phyloP scores from a whole-genome alignment of 768 basidiomycete genomes.

The Kwoniella dendrophila region DNA sequence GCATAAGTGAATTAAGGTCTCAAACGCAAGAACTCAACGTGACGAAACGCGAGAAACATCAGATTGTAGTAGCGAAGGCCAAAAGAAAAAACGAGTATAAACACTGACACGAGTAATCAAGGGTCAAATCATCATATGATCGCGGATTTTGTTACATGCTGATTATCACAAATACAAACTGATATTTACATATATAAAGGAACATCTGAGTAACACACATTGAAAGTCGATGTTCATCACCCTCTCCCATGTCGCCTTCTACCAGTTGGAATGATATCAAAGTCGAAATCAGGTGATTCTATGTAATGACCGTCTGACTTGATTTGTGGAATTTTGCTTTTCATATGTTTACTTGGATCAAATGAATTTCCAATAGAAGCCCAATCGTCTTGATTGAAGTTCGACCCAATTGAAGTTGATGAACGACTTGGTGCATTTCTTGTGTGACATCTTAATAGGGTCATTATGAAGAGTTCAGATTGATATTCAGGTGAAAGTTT shows the following conservation, averaged over 20 bases:
- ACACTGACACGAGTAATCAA: no score
- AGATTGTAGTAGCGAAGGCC: no score
- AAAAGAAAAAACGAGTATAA: no score
- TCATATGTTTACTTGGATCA: background rate
- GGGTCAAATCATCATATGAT: no score
- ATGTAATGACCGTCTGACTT: no score
- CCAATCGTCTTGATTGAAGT: background rate
- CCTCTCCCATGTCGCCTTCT: background rate
- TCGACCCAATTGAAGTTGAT: background rate
- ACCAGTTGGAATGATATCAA: fast-evolving
- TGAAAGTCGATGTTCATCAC: no score
- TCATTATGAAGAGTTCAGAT: background rate
- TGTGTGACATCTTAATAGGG: background rate
- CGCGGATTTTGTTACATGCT: no score
- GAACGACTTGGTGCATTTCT: background rate
- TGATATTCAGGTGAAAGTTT: background rate
- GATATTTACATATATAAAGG: no score
- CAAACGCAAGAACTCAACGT: no score
- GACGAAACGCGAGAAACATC: background rate
- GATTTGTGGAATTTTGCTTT: background rate
- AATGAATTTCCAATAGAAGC: background rate
- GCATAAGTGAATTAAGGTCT: background rate
- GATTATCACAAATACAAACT: no score
- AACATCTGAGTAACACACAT: no score
- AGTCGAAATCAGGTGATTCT: background rate